Evolutionary conservation across 768 basidiomycete species (phyloP).

Genomic region (Chalciporus sphaerocephalus): DNA sequence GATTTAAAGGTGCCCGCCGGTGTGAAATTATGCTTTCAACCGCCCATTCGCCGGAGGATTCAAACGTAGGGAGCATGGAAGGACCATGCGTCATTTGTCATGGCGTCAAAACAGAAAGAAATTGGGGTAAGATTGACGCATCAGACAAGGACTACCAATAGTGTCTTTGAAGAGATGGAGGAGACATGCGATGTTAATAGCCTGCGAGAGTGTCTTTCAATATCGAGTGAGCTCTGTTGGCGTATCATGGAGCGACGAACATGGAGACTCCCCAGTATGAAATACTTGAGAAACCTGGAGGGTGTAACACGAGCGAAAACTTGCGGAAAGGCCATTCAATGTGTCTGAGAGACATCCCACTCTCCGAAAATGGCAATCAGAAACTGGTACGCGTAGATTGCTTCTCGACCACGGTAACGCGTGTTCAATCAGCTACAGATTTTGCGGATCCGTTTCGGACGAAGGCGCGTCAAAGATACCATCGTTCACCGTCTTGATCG

Average conservation of each 20-base stretch:
- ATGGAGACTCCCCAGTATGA: constrained; percentile 27
- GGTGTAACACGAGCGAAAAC: constrained; percentile 6
- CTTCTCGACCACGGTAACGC: no score
- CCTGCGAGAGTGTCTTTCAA: constrained; percentile 35
- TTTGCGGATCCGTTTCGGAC: background rate
- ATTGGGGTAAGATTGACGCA: constrained; percentile 26
- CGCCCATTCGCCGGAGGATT: constrained; percentile 52
- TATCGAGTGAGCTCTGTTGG: background rate
- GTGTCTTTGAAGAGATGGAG: constrained; percentile 62
- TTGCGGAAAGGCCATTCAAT: constrained; percentile 15
- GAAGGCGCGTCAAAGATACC: background rate
- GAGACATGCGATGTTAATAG: constrained; percentile 51
- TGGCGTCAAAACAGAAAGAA: constrained; percentile 1
- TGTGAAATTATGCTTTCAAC: constrained; percentile 59
- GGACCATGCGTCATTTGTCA: constrained; percentile 57
- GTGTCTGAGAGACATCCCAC: background rate
- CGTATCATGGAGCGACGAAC: constrained; percentile 15
- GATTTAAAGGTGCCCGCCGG: constrained; percentile 43
- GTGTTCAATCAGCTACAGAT: background rate
- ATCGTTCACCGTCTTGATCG: background rate
- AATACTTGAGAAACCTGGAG: constrained; percentile 13
- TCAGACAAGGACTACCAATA: constrained; percentile 52
- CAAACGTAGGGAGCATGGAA: constrained; percentile 80
- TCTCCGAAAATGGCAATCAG: background rate
- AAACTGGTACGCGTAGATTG: no score